Evolutionary conservation across 805 yeast species (phyloP).

Genomic region (Ogataea haglerorum): DNA sequence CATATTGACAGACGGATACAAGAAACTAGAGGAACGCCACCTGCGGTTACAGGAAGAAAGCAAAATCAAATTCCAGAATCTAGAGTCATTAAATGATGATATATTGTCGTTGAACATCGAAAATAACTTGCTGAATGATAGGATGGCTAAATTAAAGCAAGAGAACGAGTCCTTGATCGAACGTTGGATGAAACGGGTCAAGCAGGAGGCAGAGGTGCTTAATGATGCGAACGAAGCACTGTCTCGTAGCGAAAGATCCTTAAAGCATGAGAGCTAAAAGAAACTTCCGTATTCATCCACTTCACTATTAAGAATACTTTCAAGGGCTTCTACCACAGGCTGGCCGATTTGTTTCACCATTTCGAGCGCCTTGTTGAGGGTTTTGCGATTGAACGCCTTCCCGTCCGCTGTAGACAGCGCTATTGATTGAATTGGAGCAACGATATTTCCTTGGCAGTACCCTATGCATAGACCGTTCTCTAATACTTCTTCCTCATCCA

Average conservation of each 20-base stretch:
- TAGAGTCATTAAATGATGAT: slow-evolving; percentile 51
- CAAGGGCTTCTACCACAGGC: slow-evolving; percentile 57
- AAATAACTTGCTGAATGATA: slow-evolving; percentile 40
- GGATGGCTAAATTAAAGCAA: slow-evolving; percentile 29
- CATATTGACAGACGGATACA: slow-evolving; percentile 25
- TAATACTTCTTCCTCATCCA: slow-evolving; percentile 83
- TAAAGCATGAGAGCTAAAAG: slow-evolving; percentile 15
- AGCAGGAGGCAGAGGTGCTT: slow-evolving; percentile 39
- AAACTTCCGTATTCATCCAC: slow-evolving; percentile 24
- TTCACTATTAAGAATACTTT: slow-evolving; percentile 41
- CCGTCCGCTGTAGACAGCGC: slow-evolving; percentile 50
- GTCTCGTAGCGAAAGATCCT: slow-evolving; percentile 7
- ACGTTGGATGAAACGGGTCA: slow-evolving; percentile 44
- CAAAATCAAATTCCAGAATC: slow-evolving; percentile 40
- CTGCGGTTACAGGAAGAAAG: slow-evolving; percentile 30
- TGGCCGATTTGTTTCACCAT: slow-evolving; percentile 61
- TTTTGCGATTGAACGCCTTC: slow-evolving; percentile 51
- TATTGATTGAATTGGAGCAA: slow-evolving; percentile 71
- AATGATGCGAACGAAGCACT: slow-evolving; percentile 39
- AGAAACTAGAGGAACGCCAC: slow-evolving; percentile 19
- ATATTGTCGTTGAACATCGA: slow-evolving; percentile 47
- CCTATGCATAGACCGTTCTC: slow-evolving; percentile 79
- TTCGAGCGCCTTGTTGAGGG: slow-evolving; percentile 51
- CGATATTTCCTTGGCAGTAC: slow-evolving; percentile 63
- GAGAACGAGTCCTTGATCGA: slow-evolving; percentile 40